Evolutionary conservation across 352 stramenopile species (phyloP).

Genomic region (Phytophthora tubulina): DNA sequence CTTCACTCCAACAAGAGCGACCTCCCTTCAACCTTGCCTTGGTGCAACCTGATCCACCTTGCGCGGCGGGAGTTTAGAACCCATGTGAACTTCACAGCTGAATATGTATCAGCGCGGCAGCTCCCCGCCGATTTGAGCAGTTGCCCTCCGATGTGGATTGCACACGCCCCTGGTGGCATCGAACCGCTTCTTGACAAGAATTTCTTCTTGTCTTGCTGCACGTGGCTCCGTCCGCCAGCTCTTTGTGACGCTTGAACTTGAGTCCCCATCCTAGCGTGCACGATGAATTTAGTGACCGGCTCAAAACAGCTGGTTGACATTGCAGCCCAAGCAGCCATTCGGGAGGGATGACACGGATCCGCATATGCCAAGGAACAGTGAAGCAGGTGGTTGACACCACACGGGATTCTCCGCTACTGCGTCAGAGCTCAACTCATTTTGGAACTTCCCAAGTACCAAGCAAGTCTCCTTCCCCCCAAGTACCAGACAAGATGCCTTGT

Average conservation of each 20-base stretch:
- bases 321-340: conserved; percentile 26
- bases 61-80: conserved; percentile 16
- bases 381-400: conserved; percentile 2
- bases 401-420: neutral
- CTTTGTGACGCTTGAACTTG: conserved; percentile 40
- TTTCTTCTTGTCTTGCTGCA: neutral
- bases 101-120: neutral
- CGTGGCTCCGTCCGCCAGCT: conserved; percentile 3
- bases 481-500: conserved; percentile 40
- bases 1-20: too few species aligned
- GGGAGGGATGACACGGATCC: conserved; percentile 19
- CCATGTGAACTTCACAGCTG: conserved; percentile 8
- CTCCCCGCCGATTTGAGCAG: conserved; percentile 27
- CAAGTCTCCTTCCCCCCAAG: conserved; percentile 12
- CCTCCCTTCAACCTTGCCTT: too few species aligned
- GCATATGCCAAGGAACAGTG: neutral
- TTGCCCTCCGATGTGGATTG: conserved; percentile 1
- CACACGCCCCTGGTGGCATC: too few species aligned
- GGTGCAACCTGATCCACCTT: neutral
- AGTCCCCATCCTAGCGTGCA: conserved; percentile 27
- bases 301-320: conserved; percentile 39
- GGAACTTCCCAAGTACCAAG: conserved; percentile 24
- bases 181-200: too few species aligned
- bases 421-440: conserved; percentile 13
- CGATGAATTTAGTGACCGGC: conserved; percentile 13